Conservation (phyloP, 352 stramenopile species). For the Pythium inflatum region DNA sequence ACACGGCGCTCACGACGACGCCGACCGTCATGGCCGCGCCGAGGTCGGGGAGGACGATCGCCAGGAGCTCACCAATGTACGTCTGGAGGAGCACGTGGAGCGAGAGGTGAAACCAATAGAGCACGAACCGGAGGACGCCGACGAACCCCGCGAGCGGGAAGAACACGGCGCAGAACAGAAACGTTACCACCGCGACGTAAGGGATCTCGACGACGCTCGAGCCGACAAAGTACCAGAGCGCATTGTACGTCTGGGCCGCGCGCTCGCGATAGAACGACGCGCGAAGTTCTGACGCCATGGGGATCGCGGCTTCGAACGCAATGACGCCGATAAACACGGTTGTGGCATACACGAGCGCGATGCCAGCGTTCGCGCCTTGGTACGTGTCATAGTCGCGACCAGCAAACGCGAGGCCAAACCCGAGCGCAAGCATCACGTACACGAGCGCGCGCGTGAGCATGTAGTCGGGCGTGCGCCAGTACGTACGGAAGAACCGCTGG, state of each 20-base stretch:
- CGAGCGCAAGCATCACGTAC: constrained; percentile 71
- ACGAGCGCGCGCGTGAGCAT: constrained; percentile 82
- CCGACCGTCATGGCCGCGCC: constrained; percentile 25
- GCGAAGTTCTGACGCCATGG: constrained; percentile 81
- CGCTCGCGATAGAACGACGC: constrained; percentile 90
- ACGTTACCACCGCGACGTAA: constrained; percentile 32
- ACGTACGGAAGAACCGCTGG: constrained; percentile 55
- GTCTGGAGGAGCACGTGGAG: constrained; percentile 34
- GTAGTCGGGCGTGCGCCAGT: constrained; percentile 86
- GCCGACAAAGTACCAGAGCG: constrained; percentile 57
- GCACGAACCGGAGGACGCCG: constrained; percentile 1
- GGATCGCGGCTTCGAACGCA: constrained; percentile 74
- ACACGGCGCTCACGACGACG: constrained; percentile 32
- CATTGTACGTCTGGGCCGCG: constrained; percentile 77
- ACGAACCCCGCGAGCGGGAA: constrained; percentile 45
- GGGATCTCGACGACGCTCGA: constrained; percentile 75
- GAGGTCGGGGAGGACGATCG: constrained; percentile 25
- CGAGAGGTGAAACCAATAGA: constrained; percentile 36
- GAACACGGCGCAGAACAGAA: constrained; percentile 40
- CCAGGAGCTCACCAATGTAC: constrained; percentile 34
- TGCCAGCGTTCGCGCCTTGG: constrained; percentile 55
- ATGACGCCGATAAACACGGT: constrained; percentile 86
- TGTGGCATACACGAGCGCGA: constrained; percentile 85
- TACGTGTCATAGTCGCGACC: constrained; percentile 51
- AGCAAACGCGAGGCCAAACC: constrained; percentile 80